Evolutionary conservation across 2,329 filamentous ascomycete species (phyloP).

Genomic region (Penicillium sp.): DNA sequence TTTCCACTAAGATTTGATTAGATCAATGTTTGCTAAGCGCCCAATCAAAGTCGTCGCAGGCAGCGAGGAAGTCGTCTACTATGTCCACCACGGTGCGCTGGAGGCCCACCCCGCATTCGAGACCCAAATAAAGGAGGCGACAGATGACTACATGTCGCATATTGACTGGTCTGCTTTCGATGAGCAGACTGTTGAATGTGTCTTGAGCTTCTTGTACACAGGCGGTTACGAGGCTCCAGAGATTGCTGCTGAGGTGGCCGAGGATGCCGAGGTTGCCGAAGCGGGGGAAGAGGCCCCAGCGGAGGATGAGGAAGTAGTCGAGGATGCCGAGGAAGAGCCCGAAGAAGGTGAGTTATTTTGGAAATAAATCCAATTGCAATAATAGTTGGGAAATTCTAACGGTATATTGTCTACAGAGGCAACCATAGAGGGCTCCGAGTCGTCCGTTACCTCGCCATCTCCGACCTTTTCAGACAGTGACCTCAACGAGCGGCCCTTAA

Average conservation of each 20-base stretch:
- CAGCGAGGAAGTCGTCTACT: background rate
- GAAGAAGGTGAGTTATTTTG: background rate
- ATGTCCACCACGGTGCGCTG: conserved; percentile 4
- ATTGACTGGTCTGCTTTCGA: conserved; percentile 5
- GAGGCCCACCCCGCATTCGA: conserved; percentile 1
- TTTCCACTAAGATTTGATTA: background rate
- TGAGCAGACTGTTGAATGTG: conserved; percentile 5
- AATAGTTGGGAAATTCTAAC: background rate
- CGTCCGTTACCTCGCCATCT: background rate
- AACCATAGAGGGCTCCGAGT: background rate
- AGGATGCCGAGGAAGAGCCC: background rate
- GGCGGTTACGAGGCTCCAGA: background rate
- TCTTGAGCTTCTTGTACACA: conserved; percentile 3
- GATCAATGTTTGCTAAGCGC: conserved; percentile 3
- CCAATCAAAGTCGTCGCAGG: conserved; percentile 1
- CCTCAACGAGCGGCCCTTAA: background rate
- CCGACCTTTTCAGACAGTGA: background rate
- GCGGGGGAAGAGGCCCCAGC: conserved; percentile 3
- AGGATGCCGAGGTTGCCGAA: background rate
- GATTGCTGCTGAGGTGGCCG: background rate
- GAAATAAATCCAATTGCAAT: background rate
- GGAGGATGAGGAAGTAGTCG: background rate
- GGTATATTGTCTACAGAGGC: background rate
- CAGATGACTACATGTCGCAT: background rate
- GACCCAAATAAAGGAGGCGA: background rate